phyloP scores from a whole-genome alignment of 1,284 basidiomycete species.

The Rhodofomes roseus region DNA sequence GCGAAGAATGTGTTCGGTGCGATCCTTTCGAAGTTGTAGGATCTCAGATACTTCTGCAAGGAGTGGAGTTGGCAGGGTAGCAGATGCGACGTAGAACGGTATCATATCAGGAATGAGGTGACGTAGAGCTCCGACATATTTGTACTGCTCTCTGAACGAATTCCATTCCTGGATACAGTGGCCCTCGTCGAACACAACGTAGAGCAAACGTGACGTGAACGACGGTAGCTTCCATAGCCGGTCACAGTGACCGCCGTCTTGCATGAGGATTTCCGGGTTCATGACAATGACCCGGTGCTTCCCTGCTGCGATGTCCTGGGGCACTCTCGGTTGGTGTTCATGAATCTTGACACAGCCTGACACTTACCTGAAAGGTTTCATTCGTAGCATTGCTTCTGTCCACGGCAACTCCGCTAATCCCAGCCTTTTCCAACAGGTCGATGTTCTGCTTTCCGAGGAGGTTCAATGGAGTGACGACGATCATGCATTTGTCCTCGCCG shows the following conservation, averaged over 20 bases:
- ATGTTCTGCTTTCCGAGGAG: too few relatives aligned
- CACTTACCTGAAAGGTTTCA: too few relatives aligned
- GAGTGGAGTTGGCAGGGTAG: slow-evolving; percentile 29
- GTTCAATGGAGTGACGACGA: too few relatives aligned
- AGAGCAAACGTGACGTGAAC: slow-evolving; percentile 23
- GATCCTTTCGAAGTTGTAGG: slow-evolving; percentile 3
- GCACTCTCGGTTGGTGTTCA: too few relatives aligned
- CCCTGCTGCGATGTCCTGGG: slow-evolving; percentile 27
- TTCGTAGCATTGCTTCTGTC: too few relatives aligned
- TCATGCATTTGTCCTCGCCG: too few relatives aligned
- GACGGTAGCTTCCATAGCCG: slow-evolving; percentile 23
- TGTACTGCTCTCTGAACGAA: slow-evolving; percentile 30
- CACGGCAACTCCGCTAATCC: too few relatives aligned
- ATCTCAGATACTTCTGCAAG: slow-evolving; percentile 15
- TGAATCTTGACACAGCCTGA: too few relatives aligned
- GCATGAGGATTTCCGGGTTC: slow-evolving; percentile 31
- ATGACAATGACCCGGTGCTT: slow-evolving; percentile 29
- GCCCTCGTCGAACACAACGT: slow-evolving; percentile 33
- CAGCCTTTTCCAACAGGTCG: too few relatives aligned
- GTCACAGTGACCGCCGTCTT: slow-evolving; percentile 17
- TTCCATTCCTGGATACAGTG: slow-evolving; percentile 37
- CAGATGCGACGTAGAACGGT: slow-evolving; percentile 32
- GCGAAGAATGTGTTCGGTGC: slow-evolving; percentile 4
- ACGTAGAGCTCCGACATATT: slow-evolving; percentile 21
- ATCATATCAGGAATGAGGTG: slow-evolving; percentile 25